Evolutionary conservation across 805 yeast species (phyloP), one percentile per base, ranked within the genome.

Genomic region (Lipomyces yamanashiensis): DNA sequence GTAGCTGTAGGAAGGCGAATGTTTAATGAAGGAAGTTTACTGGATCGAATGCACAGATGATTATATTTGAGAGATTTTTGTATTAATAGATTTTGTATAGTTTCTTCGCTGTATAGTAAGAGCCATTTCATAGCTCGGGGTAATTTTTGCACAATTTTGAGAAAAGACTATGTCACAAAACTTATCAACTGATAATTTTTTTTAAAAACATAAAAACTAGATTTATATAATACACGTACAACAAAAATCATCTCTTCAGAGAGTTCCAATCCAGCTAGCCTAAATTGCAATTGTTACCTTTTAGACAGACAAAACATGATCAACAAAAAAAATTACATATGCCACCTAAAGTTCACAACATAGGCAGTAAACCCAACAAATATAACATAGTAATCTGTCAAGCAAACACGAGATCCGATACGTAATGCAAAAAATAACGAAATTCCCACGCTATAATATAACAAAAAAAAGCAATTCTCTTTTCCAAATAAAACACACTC

Each of bases 11-110:
- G 57, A 28, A 21, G 57, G n/a, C 57, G 48, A 8, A 45, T 59
- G 63, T 59, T 59, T 21, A 52, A 53, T 43, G 50, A 59, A 34
- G 63, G 63, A 19, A 59, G 63, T 59, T 43, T 59, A n/a, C 53
- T 59, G 33, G 63, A 55, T 8, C 36, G 48, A 34, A 53, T 53
- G 49, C 39, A 41, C 33, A 47, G 48, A 10, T 43, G 21, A 33
- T 45, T 45, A 43, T 45, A 2, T 28, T 45, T 15, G 50, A 19
- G 34, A 43, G 47, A 9, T 2, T 43, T 19, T 23, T 45, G 33
- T 45, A 19, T 12, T 3, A 45, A 10, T 10, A 45, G 13, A 10
- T 21, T 19, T 45, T 43, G 47, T 39, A 39, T 39, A 39, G 41
- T 39, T 28, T 28, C 43, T 39, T 2, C 43, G n/a, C n/a, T 39